Conservation (phyloP, 129 eudicot species). For the Lactuca saligna region DNA sequence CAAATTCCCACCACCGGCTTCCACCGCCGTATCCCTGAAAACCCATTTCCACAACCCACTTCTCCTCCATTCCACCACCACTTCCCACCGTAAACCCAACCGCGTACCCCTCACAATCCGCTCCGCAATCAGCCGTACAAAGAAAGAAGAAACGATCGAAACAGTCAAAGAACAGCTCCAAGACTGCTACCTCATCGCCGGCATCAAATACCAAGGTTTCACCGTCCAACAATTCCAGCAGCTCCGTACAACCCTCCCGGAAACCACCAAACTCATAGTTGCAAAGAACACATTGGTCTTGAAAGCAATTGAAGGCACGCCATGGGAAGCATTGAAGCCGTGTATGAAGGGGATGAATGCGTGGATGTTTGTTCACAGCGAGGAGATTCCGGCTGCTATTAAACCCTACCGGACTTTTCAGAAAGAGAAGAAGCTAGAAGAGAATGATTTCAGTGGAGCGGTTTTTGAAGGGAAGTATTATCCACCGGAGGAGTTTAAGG, state of each 20-base stretch:
- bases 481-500: constrained; percentile 72
- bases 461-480: constrained; percentile 89
- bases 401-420: constrained; percentile 84
- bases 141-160: constrained; percentile 88
- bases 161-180: constrained; percentile 74
- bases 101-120: constrained; percentile 38
- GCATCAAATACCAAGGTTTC: constrained; percentile 76
- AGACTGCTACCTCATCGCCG: constrained; percentile 79
- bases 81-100: constrained; percentile 21
- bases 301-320: constrained; percentile 79
- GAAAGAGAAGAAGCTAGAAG: constrained; percentile 75
- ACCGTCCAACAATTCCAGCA: constrained; percentile 84
- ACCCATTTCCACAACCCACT: constrained; percentile 61
- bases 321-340: constrained; percentile 78
- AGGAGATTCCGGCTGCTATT: constrained; percentile 84
- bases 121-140: constrained; percentile 82
- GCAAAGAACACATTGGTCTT: constrained; percentile 78
- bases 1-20: constrained; percentile 27
- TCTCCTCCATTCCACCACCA: constrained; percentile 33
- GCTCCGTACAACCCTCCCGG: constrained; percentile 68
- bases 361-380: constrained; percentile 82
- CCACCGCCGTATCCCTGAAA: constrained; percentile 40
- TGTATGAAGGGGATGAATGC: constrained; percentile 97
- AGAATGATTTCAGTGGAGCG: constrained; percentile 79
- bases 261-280: constrained; percentile 55